A percentile compares a stretch with the other conserved stretches of the same genome.
Conservation (phyloP, 805 yeast genomes). For the Babjeviella inositovora region DNA sequence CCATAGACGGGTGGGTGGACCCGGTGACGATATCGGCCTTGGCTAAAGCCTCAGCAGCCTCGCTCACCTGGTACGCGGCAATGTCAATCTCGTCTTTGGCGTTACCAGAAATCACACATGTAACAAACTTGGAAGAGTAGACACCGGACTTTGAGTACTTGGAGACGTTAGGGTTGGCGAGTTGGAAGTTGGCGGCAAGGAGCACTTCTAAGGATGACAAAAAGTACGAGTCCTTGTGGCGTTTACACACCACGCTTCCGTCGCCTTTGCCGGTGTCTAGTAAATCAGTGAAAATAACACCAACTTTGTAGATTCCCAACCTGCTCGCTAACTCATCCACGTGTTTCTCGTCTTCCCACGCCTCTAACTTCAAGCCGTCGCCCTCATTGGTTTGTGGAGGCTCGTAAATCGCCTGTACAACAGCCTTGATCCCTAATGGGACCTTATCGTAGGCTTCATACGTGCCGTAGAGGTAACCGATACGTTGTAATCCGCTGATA, state of each 20-base stretch:
- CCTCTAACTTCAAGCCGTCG: conserved; percentile 60
- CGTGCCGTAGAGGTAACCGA: conserved; percentile 72
- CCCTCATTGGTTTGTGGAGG: conserved; percentile 78
- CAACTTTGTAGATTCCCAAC: conserved; percentile 59
- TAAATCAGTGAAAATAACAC: conserved; percentile 80
- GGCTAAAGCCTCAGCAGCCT: conserved; percentile 75
- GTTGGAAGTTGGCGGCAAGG: conserved; percentile 73
- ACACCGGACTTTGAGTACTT: conserved; percentile 45
- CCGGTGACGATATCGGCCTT: conserved; percentile 76
- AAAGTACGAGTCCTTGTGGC: conserved; percentile 87
- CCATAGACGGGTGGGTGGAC: conserved; percentile 80
- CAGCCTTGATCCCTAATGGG: conserved; percentile 89
- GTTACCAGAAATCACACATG: conserved; percentile 92
- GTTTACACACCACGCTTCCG: conserved; percentile 81
- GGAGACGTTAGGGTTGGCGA: conserved; percentile 41
- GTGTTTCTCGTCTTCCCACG: conserved; percentile 36
- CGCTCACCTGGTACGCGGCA: conserved; percentile 77
- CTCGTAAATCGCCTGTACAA: conserved; percentile 86
- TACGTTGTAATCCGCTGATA: conserved; percentile 69
- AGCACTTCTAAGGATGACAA: conserved; percentile 74
- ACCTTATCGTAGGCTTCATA: conserved; percentile 68
- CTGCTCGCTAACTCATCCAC: conserved; percentile 36
- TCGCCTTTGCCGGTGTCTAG: conserved; percentile 76
- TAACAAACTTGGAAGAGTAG: conserved; percentile 82
- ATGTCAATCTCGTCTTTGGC: conserved; percentile 79